Base-by-base conservation (phyloP, 164 flowering plant genomes). In the Tetrastigma voinierianum region DNA sequence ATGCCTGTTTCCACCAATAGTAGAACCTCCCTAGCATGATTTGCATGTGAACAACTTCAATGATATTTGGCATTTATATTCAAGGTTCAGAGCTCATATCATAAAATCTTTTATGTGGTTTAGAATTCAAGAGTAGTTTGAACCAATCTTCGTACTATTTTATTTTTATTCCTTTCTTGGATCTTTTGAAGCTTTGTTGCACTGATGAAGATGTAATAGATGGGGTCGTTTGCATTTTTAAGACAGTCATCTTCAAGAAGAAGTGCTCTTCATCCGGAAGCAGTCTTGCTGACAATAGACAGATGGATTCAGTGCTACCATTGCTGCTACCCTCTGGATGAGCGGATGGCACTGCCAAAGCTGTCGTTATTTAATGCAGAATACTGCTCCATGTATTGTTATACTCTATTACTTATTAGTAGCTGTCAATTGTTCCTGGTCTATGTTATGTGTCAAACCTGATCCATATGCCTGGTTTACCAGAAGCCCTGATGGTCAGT, bases 361-460 rank as follows among this genome's bases (percentile, higher is more conserved):
- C 95, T 68, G 89, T 84, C 72, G 82, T 79, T 61, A 69, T 70
- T 89, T 12, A 65, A 77, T 53, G 93, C 96, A 74, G 96, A 93
- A 75, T 86, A 75, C 70, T 93, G 91, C 74, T 82, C 81, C 54
- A 71, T 76, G 96, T 88, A 89, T 61, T 62, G 45, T 54, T 59
- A 20, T 61, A 48, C 69, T 44, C 43, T 55, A 55, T 46, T 21
- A 57, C 18, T 18, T 24, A n/a, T 61, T 40, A 15, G 45, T 63
- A 18, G 2, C 51, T 51, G 12, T 20, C 4, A n/a, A 15, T 65
- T 13, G 45, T 57, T 19, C 9, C n/a, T 23, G 8, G 32, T 53
- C 25, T 51, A 1, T 14, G 40, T 68, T 71, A 20, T 62, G 61
- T 10, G 64, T 58, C 12, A 17, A 63, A 52, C 72, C 76, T 68